Evolutionary conservation across 2,329 filamentous ascomycete species (phyloP).

Genomic region (Fusarium tuaranense): DNA sequence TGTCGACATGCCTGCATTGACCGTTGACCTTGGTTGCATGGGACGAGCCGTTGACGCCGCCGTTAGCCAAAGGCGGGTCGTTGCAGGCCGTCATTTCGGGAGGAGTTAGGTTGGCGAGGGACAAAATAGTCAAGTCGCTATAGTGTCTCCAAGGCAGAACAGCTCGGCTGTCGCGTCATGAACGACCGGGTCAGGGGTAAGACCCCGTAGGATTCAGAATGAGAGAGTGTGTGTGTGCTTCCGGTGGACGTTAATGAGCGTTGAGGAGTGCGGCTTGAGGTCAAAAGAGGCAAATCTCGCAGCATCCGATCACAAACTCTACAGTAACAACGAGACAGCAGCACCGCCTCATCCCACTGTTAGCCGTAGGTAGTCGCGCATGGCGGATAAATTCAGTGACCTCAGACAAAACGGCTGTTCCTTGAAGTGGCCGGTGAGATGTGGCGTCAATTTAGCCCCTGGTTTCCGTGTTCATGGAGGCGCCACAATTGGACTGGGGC

Average conservation of each 20-base stretch:
- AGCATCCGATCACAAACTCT: constrained; percentile 6
- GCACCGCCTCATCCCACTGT: constrained; percentile 3
- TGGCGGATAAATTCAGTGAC: neutral
- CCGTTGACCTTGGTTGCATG: constrained; percentile 26
- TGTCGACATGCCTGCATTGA: constrained; percentile 61
- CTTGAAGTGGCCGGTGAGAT: constrained; percentile 3
- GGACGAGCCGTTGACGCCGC: constrained; percentile 16
- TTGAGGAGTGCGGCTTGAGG: constrained; percentile 5
- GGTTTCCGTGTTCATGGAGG: neutral
- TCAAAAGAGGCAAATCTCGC: constrained; percentile 29
- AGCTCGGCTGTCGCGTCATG: constrained; percentile 30
- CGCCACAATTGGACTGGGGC: constrained; percentile 21
- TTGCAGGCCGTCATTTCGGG: constrained; percentile 31
- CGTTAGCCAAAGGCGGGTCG: constrained; percentile 24
- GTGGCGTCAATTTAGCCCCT: constrained; percentile 25
- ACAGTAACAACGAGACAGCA: neutral
- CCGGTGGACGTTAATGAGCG: constrained; percentile 1
- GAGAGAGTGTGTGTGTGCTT: constrained; percentile 5
- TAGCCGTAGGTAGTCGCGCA: constrained; percentile 7
- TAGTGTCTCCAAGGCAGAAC: constrained; percentile 17
- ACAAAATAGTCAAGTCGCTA: neutral
- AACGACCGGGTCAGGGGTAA: constrained; percentile 22
- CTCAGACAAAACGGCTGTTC: constrained; percentile 13
- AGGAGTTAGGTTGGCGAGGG: neutral
- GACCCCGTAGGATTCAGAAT: neutral